Conservation (phyloP, 495 filamentous ascomycete genomes). For the Neurospora sp. region DNA sequence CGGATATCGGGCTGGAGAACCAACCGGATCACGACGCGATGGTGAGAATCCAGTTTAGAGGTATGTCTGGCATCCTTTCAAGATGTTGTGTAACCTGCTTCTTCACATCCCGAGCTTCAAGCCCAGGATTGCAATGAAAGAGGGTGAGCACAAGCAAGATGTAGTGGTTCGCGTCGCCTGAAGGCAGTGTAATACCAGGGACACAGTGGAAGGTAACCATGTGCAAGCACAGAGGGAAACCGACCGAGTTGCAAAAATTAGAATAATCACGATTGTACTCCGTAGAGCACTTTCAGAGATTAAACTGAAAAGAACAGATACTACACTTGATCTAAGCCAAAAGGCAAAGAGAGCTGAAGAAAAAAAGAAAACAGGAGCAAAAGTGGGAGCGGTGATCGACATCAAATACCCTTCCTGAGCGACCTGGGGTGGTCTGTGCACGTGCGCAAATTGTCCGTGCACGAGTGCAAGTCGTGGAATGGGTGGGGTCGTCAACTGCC, state of each 20-base stretch:
- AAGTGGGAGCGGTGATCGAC: not conserved
- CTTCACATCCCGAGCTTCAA: not conserved
- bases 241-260: slow-evolving; percentile 52
- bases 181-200: slow-evolving; percentile 82
- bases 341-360: slow-evolving; percentile 42
- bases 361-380: slow-evolving; percentile 9
- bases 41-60: not conserved
- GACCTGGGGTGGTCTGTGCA: not conserved
- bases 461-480: not conserved
- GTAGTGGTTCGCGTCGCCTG: slow-evolving; percentile 60
- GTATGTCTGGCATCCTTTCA: not conserved
- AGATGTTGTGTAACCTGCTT: not conserved
- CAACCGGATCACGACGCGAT: not conserved
- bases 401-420: not conserved
- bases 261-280: slow-evolving; percentile 75
- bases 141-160: not conserved
- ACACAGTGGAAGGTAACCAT: slow-evolving; percentile 65
- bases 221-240: slow-evolving; percentile 59
- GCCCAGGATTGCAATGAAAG: not conserved
- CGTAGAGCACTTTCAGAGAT: slow-evolving; percentile 60
- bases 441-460: not conserved
- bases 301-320: slow-evolving; percentile 99
- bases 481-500: not conserved
- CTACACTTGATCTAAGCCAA: slow-evolving; percentile 98
- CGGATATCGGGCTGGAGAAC: not conserved